Conservation (phyloP, 2,329 filamentous ascomycete species). For the Claviceps sp. region DNA sequence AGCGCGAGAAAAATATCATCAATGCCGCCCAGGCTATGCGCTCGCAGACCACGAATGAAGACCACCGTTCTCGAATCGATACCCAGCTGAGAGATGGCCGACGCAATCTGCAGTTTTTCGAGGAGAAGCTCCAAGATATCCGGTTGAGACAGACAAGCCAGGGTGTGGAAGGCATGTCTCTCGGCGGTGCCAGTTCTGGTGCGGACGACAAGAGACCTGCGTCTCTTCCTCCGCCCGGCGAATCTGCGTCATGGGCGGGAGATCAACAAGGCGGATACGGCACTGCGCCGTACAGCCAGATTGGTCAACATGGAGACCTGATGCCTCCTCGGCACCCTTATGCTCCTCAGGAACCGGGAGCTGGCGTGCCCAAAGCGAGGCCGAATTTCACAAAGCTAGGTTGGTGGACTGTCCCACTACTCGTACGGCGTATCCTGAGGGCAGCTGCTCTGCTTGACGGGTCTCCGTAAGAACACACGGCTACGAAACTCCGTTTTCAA, state of each 20-base stretch:
- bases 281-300: conserved; percentile 36
- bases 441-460: background rate
- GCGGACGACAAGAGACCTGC: conserved; percentile 27
- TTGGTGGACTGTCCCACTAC: conserved; percentile 29
- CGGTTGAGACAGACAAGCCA: conserved; percentile 65
- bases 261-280: conserved; percentile 46
- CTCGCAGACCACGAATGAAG: conserved; percentile 86
- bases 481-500: background rate
- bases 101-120: conserved; percentile 89
- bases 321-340: conserved; percentile 76
- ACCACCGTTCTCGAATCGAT: conserved; percentile 80
- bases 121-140: conserved; percentile 80
- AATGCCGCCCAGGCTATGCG: conserved; percentile 90
- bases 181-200: conserved; percentile 29
- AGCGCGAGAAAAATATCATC: conserved; percentile 91
- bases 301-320: conserved; percentile 54
- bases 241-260: conserved; percentile 38
- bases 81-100: conserved; percentile 88
- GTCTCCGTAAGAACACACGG: background rate
- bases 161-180: conserved; percentile 52
- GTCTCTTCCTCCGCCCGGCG: conserved; percentile 58
- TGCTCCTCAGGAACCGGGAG: conserved; percentile 51
- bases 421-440: background rate
- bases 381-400: conserved; percentile 95
- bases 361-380: conserved; percentile 56